A percentile compares a stretch with the other conserved stretches of the same genome.
Conservation (phyloP, 805 yeast species). For the Kockiozyma suomiensis region DNA sequence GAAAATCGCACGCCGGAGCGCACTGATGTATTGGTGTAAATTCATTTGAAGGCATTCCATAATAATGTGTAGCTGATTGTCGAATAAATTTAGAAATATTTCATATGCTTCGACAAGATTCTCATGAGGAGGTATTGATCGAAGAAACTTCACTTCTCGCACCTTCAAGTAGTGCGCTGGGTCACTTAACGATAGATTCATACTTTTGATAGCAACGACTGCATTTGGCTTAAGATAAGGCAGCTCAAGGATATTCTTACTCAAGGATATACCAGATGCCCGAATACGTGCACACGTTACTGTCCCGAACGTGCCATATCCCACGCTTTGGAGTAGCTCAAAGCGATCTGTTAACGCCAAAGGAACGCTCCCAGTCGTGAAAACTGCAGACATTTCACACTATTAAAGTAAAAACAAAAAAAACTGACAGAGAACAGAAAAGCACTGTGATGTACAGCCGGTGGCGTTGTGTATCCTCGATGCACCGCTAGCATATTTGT, state of each 20-base stretch:
- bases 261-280: neutral
- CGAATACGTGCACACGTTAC: constrained; percentile 37
- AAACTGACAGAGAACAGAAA: neutral
- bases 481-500: no score
- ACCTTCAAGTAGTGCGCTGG: constrained; percentile 56
- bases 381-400: neutral
- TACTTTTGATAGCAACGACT: constrained; percentile 77
- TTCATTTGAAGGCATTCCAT: constrained; percentile 90
- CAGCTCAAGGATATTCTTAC: neutral
- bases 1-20: constrained; percentile 10
- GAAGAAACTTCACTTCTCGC: constrained; percentile 44
- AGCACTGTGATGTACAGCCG: neutral
- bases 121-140: constrained; percentile 63
- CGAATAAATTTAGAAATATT: constrained; percentile 67
- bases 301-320: constrained; percentile 42
- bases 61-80: constrained; percentile 69
- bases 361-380: neutral
- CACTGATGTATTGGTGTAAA: constrained; percentile 54
- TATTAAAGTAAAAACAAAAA: no score
- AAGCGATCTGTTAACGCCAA: constrained; percentile 29
- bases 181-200: constrained; percentile 59
- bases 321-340: constrained; percentile 35
- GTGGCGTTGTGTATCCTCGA: neutral
- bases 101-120: constrained; percentile 76
- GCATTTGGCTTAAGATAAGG: constrained; percentile 13